phyloP scores from a whole-genome alignment of 2,329 filamentous ascomycete genomes.

The Paracorniculantispora psalliotae region DNA sequence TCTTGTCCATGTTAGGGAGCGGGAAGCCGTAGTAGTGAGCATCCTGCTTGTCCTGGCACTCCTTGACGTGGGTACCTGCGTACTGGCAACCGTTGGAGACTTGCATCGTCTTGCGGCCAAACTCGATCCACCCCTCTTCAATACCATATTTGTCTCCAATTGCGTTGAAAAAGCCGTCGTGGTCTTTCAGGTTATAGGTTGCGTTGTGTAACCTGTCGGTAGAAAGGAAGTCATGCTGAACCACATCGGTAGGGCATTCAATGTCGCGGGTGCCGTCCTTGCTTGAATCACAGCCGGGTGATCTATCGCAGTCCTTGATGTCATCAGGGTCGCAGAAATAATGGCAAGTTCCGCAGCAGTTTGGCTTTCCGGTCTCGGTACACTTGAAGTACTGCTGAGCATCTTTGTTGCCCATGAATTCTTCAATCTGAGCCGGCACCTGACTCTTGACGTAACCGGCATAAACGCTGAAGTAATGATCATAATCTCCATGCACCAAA shows the following conservation, averaged over 20 bases:
- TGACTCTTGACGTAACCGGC: constrained; percentile 3
- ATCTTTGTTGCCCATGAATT: constrained; percentile 12
- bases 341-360: constrained; percentile 10
- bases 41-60: constrained; percentile 11
- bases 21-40: constrained; percentile 18
- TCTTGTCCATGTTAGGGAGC: constrained; percentile 5
- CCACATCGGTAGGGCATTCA: background rate
- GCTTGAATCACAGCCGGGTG: constrained; percentile 3
- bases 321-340: constrained; percentile 1
- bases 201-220: background rate
- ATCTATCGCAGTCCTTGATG: background rate
- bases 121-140: constrained; percentile 11
- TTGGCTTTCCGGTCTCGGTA: background rate
- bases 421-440: constrained; percentile 12
- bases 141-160: constrained; percentile 17
- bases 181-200: constrained; percentile 13
- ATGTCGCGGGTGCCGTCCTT: background rate
- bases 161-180: constrained; percentile 17
- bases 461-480: constrained; percentile 13
- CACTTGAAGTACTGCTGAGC: constrained; percentile 17
- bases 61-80: constrained; percentile 7
- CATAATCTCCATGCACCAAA: constrained; percentile 6
- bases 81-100: constrained; percentile 15
- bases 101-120: constrained; percentile 10
- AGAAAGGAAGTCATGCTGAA: background rate